Evolutionary conservation across 148 eudicot genomes (phyloP).

Genomic region (Amaranthus cruentus): DNA sequence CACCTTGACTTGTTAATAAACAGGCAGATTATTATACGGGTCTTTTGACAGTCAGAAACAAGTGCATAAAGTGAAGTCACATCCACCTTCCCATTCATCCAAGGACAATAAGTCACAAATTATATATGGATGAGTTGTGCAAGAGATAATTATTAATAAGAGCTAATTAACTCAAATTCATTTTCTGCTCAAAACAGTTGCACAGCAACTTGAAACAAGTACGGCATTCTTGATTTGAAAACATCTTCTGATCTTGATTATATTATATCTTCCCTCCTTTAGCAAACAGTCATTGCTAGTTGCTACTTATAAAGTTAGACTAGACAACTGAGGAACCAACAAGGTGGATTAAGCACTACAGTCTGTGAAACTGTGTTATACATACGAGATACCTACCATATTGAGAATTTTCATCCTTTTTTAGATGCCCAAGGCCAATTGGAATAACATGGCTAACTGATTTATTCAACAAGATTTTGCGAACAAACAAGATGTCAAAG

Average conservation of each 20-base stretch:
- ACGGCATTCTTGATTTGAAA: neutral
- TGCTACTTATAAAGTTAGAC: neutral
- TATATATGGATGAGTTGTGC: neutral
- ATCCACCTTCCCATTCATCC: neutral
- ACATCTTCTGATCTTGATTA: neutral
- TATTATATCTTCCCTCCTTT: neutral
- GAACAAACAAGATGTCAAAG: no score
- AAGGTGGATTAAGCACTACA: no score
- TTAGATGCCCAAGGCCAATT: neutral
- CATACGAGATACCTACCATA: neutral
- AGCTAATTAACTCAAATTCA: neutral
- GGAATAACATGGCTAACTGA: no score
- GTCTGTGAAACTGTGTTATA: no score
- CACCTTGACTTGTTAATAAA: neutral
- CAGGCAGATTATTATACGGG: neutral
- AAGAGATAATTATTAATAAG: neutral
- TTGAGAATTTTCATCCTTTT: neutral
- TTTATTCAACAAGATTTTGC: no score
- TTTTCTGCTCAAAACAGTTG: neutral
- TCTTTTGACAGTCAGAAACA: conserved; percentile 4
- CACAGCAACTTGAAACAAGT: neutral
- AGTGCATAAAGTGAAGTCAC: neutral
- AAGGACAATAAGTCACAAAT: neutral
- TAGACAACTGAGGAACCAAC: neutral
- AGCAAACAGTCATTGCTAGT: neutral